A percentile compares a stretch with the other conserved stretches of the same genome.
phyloP scores from a whole-genome alignment of 441 rosid species.

The Metrosideros polymorpha region DNA sequence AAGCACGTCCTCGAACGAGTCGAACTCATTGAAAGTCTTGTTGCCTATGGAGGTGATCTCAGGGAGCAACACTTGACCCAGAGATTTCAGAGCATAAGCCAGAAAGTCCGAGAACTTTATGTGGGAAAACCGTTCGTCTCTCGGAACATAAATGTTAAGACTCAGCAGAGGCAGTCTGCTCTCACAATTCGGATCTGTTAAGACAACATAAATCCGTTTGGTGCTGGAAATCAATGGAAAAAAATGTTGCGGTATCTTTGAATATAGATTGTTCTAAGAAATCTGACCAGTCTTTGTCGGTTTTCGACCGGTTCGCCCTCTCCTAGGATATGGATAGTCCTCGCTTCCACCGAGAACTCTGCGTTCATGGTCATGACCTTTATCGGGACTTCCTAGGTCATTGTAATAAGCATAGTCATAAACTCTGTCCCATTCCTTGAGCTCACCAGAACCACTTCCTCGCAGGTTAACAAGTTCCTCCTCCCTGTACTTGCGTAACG shows the following conservation, averaged over 20 bases:
- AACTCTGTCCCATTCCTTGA: slow-evolving; percentile 86
- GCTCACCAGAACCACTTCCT: slow-evolving; percentile 47
- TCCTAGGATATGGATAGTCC: slow-evolving; percentile 71
- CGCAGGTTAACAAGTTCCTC: slow-evolving; percentile 54
- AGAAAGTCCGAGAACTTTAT: slow-evolving; percentile 78
- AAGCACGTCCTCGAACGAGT: slow-evolving; percentile 8
- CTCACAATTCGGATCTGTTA: slow-evolving; percentile 47
- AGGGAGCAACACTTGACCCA: slow-evolving; percentile 52
- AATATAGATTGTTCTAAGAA: not conserved
- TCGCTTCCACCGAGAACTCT: slow-evolving; percentile 67
- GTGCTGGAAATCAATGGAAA: not conserved
- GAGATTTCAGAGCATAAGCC: slow-evolving; percentile 63
- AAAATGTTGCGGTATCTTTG: not conserved
- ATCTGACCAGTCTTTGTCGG: slow-evolving; percentile 48
- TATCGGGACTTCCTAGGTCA: slow-evolving; percentile 75
- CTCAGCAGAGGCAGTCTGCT: slow-evolving; percentile 60
- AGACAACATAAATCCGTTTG: not conserved
- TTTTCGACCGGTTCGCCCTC: slow-evolving; percentile 77
- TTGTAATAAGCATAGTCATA: slow-evolving; percentile 83
- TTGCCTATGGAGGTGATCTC: slow-evolving; percentile 57
- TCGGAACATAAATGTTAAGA: slow-evolving; percentile 68
- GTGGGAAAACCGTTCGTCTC: slow-evolving; percentile 75
- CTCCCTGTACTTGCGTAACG: slow-evolving; percentile 47
- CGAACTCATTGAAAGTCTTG: slow-evolving; percentile 77
- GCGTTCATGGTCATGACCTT: slow-evolving; percentile 41